These are phyloP conservation scores for Dictyostelium firmibasis DNA, from an alignment of 78 protist genomes.

Conservation along the genomic window DNA sequence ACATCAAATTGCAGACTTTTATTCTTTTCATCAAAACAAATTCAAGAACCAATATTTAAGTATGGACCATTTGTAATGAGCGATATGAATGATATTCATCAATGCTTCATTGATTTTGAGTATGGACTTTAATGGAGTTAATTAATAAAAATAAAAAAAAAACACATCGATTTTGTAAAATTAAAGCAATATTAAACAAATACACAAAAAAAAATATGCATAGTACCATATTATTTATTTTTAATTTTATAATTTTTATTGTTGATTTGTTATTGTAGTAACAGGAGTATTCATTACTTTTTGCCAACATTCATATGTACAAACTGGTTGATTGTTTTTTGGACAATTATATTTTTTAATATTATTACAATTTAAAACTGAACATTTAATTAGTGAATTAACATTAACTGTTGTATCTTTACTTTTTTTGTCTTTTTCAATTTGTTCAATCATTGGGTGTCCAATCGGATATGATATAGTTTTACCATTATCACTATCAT, in stretches of 20 bases:
- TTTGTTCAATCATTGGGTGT: neutral
- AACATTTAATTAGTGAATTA: constrained; percentile 1
- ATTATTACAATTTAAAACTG: constrained; percentile 42
- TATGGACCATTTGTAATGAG: constrained; percentile 94
- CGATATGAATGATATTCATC: constrained; percentile 82
- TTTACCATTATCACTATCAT: constrained; percentile 11
- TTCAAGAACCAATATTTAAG: constrained; percentile 82
- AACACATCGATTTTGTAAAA: neutral
- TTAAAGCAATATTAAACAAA: neutral
- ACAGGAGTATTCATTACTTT: neutral
- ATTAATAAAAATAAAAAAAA: neutral
- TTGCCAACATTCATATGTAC: constrained; percentile 64
- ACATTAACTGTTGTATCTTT: neutral
- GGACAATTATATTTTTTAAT: constrained; percentile 66
- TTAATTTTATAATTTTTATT: neutral
- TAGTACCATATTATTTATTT: neutral
- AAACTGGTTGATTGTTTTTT: constrained; percentile 46
- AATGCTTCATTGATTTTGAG: constrained; percentile 80
- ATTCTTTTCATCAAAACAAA: constrained; percentile 71
- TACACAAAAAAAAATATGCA: neutral
- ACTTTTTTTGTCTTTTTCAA: neutral
- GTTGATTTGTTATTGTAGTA: neutral
- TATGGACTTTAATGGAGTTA: neutral
- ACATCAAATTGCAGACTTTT: constrained; percentile 26
- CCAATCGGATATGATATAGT: constrained; percentile 18